Conservation (phyloP, 305 asterid species). For the Withania somnifera region DNA sequence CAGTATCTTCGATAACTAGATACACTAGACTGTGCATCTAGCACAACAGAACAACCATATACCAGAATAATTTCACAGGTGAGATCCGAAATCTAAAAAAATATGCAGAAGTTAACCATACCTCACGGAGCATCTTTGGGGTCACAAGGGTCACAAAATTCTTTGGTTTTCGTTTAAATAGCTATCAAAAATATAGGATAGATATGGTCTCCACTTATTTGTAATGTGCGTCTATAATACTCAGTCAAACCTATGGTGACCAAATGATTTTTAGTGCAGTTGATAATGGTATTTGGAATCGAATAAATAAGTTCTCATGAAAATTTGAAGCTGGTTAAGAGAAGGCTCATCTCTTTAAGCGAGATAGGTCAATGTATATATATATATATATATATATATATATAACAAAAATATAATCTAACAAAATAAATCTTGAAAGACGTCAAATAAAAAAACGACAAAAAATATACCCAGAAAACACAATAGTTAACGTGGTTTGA, state of each 20-base stretch:
- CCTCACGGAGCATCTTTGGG: not conserved
- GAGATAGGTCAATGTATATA: not conserved
- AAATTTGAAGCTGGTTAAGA: not conserved
- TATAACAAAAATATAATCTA: too few relatives aligned
- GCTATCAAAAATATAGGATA: not conserved
- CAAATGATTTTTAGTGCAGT: not conserved
- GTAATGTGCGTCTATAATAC: not conserved
- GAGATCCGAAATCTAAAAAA: too few relatives aligned
- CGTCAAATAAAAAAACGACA: too few relatives aligned
- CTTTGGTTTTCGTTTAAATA: not conserved
- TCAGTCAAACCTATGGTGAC: not conserved
- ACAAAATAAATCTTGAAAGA: too few relatives aligned
- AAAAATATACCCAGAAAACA: too few relatives aligned
- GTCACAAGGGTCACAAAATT: not conserved
- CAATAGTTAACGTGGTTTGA: too few relatives aligned
- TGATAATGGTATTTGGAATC: not conserved
- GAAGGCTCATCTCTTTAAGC: not conserved
- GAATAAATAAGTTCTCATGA: not conserved
- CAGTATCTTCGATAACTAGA: not conserved
- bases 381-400: too few relatives aligned
- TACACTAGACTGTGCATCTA: not conserved
- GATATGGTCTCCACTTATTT: not conserved
- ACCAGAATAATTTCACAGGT: too few relatives aligned
- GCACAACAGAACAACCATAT: not conserved
- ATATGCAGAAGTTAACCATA: too few relatives aligned